Evolutionary conservation across 2,329 filamentous ascomycete genomes (phyloP), one percentile per base, ranked within the genome.

Genomic region (Trematosphaeria pertusa): DNA sequence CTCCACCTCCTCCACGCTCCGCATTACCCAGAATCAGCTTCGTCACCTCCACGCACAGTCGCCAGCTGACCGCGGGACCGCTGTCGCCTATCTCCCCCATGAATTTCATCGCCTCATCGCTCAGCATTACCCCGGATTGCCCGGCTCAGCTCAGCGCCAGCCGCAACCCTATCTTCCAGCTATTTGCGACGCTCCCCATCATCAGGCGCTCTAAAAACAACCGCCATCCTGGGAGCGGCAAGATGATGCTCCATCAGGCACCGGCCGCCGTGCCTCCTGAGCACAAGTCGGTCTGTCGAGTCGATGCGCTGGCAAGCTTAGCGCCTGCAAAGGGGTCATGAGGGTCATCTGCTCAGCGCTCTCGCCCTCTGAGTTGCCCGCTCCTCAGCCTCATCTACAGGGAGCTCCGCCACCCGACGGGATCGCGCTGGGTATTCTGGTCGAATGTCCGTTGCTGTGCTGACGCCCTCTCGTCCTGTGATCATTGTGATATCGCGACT

Each of bases 371-470:
- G 52, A 62, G 58, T 61, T 59, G 57, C 56, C 61, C 54, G 54
- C 50, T 56, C 58, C 61, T 70, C 67, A 70, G 64, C 62, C 68
- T 66, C 67, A 67, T 52, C 45, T 53, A 58, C 65, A 61, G 56
- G 62, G 54, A 55, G 34, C 64, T 66, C 52, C 64, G 67, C 65
- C 67, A 67, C 65, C 50, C 57, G 57, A 61, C 14, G 50, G 37
- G 56, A 56, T 40, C 48, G 61, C 43, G 74, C 73, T 63, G 69
- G 71, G 43, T 72, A 69, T 68, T 73, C 68, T 57, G 64, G 57
- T 37, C 66, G 67, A 54, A 70, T 67, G 48, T 67, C 65, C 58
- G 73, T 74, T 74, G 72, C 61, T 65, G 52, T 59, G 45, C 59
- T 64, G 42, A 59, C 54, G 33, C 46, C 26, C 44, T 44, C 44